A percentile compares a stretch with the other conserved stretches of the same genome.
Conservation (phyloP, 108 stramenopile genomes). For the Cyclotella kingstonii region DNA sequence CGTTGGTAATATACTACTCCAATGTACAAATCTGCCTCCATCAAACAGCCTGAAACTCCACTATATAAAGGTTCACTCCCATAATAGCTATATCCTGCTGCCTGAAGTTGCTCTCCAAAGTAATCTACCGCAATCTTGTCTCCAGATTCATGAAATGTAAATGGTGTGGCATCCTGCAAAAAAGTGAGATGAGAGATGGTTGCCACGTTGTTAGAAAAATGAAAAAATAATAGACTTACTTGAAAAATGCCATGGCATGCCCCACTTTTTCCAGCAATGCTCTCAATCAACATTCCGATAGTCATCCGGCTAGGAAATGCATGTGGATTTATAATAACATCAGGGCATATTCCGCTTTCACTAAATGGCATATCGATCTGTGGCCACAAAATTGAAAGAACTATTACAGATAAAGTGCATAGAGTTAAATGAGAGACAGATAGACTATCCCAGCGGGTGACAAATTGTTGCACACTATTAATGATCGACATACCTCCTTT, state of each 20-base stretch:
- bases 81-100: slow-evolving; percentile 97
- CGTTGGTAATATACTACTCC: slow-evolving; percentile 99
- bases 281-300: slow-evolving; percentile 99
- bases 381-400: slow-evolving; percentile 97
- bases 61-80: slow-evolving; percentile 98
- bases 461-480: too few relatives aligned
- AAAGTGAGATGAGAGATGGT: not conserved
- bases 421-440: not conserved
- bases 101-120: slow-evolving; percentile 97
- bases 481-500: slow-evolving; percentile 68
- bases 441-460: too few relatives aligned
- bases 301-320: slow-evolving; percentile 98
- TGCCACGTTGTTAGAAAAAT: not conserved
- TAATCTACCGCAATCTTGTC: slow-evolving; percentile 95
- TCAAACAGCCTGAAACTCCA: slow-evolving; percentile 93
- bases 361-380: slow-evolving; percentile 99
- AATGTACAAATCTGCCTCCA: slow-evolving; percentile 99
- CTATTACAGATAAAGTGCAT: slow-evolving; percentile 5
- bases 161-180: slow-evolving; percentile 97
- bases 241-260: slow-evolving; percentile 93
- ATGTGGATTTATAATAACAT: slow-evolving; percentile 99
- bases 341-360: slow-evolving; percentile 96
- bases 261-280: slow-evolving; percentile 99
- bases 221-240: slow-evolving; percentile 22
- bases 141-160: slow-evolving; percentile 93